phyloP scores from a whole-genome alignment of 495 filamentous ascomycete species.

The Penicillium canescens region DNA sequence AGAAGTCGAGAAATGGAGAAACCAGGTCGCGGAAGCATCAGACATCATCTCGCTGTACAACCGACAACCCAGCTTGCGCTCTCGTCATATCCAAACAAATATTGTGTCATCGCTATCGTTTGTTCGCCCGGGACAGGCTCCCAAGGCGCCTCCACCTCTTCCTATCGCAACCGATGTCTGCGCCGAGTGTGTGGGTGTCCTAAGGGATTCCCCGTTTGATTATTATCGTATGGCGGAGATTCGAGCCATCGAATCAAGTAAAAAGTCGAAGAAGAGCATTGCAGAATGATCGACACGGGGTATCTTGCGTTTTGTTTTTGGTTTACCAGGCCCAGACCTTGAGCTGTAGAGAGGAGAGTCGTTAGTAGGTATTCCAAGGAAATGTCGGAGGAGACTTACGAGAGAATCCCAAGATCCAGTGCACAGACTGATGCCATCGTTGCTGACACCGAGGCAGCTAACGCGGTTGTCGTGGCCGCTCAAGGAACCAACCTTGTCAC shows the following conservation, averaged over 20 bases:
- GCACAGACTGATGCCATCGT: conserved; percentile 98
- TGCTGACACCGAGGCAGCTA: conserved; percentile 96
- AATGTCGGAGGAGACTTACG: conserved; percentile 57
- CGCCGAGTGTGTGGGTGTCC: conserved; percentile 38
- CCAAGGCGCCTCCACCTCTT: conserved; percentile 26
- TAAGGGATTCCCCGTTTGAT: conserved; percentile 30
- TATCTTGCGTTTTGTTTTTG: conserved; percentile 42
- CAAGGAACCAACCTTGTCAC: conserved; percentile 93
- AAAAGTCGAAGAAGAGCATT: conserved; percentile 41
- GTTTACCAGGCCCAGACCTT: conserved; percentile 81
- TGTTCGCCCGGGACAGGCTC: conserved; percentile 19
- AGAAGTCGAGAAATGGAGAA: conserved; percentile 12
- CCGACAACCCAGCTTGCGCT: conserved; percentile 15
- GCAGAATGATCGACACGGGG: conserved; percentile 47
- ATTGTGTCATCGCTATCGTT: conserved; percentile 35
- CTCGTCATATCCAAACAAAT: conserved; percentile 26
- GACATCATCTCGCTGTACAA: conserved; percentile 10
- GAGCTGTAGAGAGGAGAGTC: conserved; percentile 53
- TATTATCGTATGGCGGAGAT: conserved; percentile 48
- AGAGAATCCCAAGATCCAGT: conserved; percentile 99
- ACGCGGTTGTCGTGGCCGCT: conserved; percentile 98
- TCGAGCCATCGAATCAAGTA: conserved; percentile 36
- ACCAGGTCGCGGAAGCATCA: conserved; percentile 10
- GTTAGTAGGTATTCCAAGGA: conserved; percentile 13
- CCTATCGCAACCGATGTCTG: conserved; percentile 29